Conservation (phyloP, 805 yeast species). For the Candida koratica region DNA sequence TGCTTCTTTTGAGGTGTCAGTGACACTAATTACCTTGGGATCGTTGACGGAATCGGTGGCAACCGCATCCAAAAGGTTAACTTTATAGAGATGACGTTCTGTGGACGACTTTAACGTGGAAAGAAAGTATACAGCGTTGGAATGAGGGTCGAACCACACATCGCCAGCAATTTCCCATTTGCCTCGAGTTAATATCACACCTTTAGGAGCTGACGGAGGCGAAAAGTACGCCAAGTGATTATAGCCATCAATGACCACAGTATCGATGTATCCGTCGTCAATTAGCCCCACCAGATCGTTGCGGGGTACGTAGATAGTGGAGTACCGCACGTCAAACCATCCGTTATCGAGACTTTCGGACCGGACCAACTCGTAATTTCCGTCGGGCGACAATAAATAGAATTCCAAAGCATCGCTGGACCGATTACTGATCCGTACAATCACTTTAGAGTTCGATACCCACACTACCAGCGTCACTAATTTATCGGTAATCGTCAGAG, state of each 20-base stretch:
- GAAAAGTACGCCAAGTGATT: slow-evolving; percentile 82
- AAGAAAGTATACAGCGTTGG: slow-evolving; percentile 51
- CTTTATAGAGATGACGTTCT: slow-evolving; percentile 79
- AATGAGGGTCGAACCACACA: slow-evolving; percentile 50
- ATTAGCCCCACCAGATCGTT: slow-evolving; percentile 31
- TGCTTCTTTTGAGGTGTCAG: slow-evolving; percentile 44
- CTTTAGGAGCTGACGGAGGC: slow-evolving; percentile 50
- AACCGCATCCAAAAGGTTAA: slow-evolving; percentile 43
- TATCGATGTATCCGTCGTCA: slow-evolving; percentile 73
- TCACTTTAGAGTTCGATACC: slow-evolving; percentile 46
- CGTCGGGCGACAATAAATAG: slow-evolving; percentile 36
- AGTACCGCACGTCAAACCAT: slow-evolving; percentile 52
- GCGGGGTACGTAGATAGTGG: slow-evolving; percentile 34
- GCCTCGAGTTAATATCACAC: slow-evolving; percentile 60
- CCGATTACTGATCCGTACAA: slow-evolving; percentile 62
- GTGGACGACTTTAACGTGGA: slow-evolving; percentile 75
- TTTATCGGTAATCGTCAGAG: slow-evolving; percentile 28
- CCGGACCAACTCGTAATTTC: slow-evolving; percentile 31
- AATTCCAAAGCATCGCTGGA: slow-evolving; percentile 53
- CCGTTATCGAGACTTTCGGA: slow-evolving; percentile 47
- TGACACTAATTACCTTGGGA: slow-evolving; percentile 45
- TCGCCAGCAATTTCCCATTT: slow-evolving; percentile 87
- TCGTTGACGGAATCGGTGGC: slow-evolving; percentile 36
- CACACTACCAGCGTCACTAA: slow-evolving; percentile 62
- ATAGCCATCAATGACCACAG: slow-evolving; percentile 55